A percentile compares a stretch with the other conserved stretches of the same genome.
phyloP scores from a whole-genome alignment of 345 rosid species.

The Isatis tinctoria region DNA sequence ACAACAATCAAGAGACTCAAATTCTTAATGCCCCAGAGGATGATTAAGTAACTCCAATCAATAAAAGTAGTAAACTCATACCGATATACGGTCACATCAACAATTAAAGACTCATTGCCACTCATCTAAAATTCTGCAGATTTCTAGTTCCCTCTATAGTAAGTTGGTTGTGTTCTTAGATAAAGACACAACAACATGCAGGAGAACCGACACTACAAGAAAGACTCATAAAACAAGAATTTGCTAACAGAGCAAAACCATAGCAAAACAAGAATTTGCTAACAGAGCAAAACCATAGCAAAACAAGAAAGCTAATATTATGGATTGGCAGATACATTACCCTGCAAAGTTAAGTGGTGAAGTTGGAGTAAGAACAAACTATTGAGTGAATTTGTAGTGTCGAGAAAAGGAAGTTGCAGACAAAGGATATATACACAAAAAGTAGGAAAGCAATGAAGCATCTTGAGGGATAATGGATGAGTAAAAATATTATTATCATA shows the following conservation, averaged over 20 bases:
- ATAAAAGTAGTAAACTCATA: constrained; percentile 7
- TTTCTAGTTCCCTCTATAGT: constrained; percentile 10
- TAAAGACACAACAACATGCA: constrained; percentile 13
- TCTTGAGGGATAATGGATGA: not conserved
- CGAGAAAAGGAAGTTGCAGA: constrained; percentile 27
- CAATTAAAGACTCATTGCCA: constrained; percentile 9
- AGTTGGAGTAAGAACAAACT: constrained; percentile 1
- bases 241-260: not conserved
- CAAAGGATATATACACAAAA: not conserved
- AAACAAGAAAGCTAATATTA: not conserved
- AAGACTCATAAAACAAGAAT: not conserved
- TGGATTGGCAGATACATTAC: not conserved
- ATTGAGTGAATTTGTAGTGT: not conserved
- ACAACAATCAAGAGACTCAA: constrained; percentile 1
- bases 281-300: not conserved
- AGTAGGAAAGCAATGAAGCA: constrained; percentile 25
- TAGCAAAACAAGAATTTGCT: not conserved
- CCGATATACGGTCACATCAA: constrained; percentile 15
- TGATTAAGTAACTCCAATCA: constrained; percentile 11
- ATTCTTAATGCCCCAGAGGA: not conserved
- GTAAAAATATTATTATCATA: not conserved
- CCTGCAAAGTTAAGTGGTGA: constrained; percentile 9
- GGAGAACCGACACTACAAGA: not conserved
- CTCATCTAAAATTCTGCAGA: not conserved
- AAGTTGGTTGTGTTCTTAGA: not conserved